A percentile compares a stretch with the other conserved stretches of the same genome.
Conservation (phyloP, 2,329 filamentous ascomycete species). For the Aspergillus texensis region DNA sequence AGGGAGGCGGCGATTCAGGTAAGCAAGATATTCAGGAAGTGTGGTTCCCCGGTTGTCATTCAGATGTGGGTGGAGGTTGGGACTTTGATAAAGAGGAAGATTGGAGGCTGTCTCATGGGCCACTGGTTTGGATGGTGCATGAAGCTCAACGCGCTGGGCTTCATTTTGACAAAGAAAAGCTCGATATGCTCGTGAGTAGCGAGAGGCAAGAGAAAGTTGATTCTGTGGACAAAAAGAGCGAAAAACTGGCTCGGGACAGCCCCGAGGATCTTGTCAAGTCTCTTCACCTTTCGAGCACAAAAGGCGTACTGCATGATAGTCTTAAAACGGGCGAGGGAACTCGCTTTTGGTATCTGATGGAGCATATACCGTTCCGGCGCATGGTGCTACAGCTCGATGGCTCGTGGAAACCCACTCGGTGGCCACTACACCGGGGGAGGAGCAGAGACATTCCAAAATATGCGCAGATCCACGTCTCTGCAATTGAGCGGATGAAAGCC, state of each 20-base stretch:
- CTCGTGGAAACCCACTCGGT: constrained; percentile 69
- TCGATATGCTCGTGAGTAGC: constrained; percentile 10
- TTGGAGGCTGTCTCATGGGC: constrained; percentile 63
- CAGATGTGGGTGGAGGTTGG: constrained; percentile 76
- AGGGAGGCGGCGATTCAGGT: background rate
- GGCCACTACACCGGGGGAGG: constrained; percentile 73
- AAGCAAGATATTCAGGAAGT: constrained; percentile 71
- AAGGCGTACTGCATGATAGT: constrained; percentile 65
- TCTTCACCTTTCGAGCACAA: constrained; percentile 16
- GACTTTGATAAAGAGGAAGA: constrained; percentile 53
- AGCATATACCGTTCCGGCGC: constrained; percentile 72
- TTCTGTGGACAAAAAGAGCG: background rate
- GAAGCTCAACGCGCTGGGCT: constrained; percentile 65
- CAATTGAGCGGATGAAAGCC: constrained; percentile 66
- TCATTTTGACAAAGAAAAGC: constrained; percentile 57
- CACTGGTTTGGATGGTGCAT: constrained; percentile 68
- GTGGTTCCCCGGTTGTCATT: constrained; percentile 71
- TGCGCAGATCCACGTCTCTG: constrained; percentile 69
- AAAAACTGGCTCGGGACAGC: background rate
- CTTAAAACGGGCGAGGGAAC: constrained; percentile 65
- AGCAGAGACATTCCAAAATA: constrained; percentile 70
- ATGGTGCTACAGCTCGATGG: constrained; percentile 65
- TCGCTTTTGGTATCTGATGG: constrained; percentile 72
- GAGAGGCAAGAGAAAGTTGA: background rate
- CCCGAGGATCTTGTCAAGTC: background rate